These are phyloP conservation scores for Nymphaea thermarum DNA, from an alignment of 164 flowering plant species.

Conservation along the genomic window DNA sequence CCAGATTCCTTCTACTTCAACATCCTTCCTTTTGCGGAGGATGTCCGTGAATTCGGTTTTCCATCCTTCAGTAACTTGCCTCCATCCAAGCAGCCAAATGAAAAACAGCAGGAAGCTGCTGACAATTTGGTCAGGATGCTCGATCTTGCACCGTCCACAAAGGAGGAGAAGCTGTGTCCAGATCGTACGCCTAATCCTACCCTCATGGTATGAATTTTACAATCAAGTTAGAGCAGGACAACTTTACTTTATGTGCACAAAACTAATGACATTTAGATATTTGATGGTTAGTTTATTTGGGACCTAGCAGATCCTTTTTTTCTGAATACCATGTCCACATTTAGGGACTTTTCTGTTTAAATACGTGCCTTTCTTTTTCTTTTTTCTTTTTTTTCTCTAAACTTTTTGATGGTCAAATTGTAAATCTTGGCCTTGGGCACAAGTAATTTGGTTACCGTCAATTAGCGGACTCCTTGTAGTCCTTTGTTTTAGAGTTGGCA, in stretches of 20 bases:
- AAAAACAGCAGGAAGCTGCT: conserved; percentile 71
- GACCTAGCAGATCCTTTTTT: too few relatives aligned
- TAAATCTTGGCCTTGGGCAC: too few relatives aligned
- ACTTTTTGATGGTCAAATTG: background rate
- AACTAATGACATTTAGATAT: too few relatives aligned
- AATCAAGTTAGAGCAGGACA: too few relatives aligned
- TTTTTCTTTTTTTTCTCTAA: background rate
- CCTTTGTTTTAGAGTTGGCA: too few relatives aligned
- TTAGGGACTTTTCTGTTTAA: too few relatives aligned
- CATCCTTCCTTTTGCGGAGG: conserved; percentile 92
- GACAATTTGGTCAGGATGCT: conserved; percentile 78
- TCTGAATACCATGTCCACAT: too few relatives aligned
- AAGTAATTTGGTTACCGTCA: too few relatives aligned
- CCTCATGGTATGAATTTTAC: conserved; percentile 44
- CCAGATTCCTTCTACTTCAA: conserved; percentile 95
- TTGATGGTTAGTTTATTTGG: too few relatives aligned
- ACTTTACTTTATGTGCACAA: too few relatives aligned
- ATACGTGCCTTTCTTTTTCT: too few relatives aligned
- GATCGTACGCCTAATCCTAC: conserved; percentile 89
- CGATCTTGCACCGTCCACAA: conserved; percentile 70
- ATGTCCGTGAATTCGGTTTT: conserved; percentile 92
- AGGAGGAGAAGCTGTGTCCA: conserved; percentile 60
- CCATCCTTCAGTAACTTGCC: conserved; percentile 75
- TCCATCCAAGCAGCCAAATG: conserved; percentile 56
- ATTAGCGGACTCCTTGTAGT: too few relatives aligned